Percentiles rank a stretch among this genome's conserved stretches.
phyloP scores from a whole-genome alignment of 768 basidiomycete genomes.

The Tulasnella sp. region DNA sequence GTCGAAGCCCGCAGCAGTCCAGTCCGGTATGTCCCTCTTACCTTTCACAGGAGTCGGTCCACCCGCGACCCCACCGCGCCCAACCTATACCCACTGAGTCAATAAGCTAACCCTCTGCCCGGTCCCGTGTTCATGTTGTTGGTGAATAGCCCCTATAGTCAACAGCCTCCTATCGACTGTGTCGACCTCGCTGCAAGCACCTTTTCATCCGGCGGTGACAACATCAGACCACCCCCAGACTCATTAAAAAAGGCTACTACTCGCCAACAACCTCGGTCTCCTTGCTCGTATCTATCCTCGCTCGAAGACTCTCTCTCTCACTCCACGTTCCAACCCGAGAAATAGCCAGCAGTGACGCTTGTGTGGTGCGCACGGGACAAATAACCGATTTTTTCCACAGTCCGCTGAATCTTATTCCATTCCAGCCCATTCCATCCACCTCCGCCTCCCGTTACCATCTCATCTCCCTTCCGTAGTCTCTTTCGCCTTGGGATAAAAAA shows the following conservation, averaged over 20 bases:
- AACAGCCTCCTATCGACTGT: slow-evolving; percentile 19
- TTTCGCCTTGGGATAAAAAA: slow-evolving; percentile 1
- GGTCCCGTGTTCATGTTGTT: slow-evolving; percentile 2
- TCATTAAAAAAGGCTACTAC: slow-evolving; percentile 11
- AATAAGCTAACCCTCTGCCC: slow-evolving; percentile 17
- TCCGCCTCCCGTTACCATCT: slow-evolving; percentile 10
- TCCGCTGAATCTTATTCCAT: slow-evolving; percentile 14
- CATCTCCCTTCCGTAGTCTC: slow-evolving; percentile 10
- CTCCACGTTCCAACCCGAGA: slow-evolving; percentile 17
- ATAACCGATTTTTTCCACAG: slow-evolving; percentile 9
- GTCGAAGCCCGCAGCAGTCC: slow-evolving; percentile 9
- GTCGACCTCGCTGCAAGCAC: slow-evolving; percentile 8
- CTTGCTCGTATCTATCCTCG: slow-evolving; percentile 6
- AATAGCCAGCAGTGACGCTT: slow-evolving; percentile 8
- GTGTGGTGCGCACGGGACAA: slow-evolving; percentile 11
- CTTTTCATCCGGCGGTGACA: slow-evolving; percentile 1
- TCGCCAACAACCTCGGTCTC: slow-evolving; percentile 18
- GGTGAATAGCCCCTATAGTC: slow-evolving; percentile 19
- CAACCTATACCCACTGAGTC: slow-evolving; percentile 6
- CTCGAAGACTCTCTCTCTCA: slow-evolving; percentile 7
- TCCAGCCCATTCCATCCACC: slow-evolving; percentile 15
- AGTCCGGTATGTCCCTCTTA: slow-evolving; percentile 11
- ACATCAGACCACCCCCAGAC: background rate
- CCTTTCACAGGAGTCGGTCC: slow-evolving; percentile 16
- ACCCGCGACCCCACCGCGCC: slow-evolving; percentile 13